phyloP scores from a whole-genome alignment of 768 basidiomycete species.

The Baorangia bicolor region DNA sequence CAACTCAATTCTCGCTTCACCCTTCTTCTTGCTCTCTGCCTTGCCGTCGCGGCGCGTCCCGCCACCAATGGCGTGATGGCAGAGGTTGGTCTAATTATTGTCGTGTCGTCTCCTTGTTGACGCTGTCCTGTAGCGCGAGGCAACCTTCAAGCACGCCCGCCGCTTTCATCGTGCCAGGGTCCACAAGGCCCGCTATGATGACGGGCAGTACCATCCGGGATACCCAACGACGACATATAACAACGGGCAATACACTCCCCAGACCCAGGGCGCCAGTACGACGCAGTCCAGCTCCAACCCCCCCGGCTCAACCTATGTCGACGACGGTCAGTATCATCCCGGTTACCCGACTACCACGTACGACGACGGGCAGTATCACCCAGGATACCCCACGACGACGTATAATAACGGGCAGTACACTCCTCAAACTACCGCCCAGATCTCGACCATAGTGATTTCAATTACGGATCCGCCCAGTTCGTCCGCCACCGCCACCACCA shows the following conservation, averaged over 20 bases:
- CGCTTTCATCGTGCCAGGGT: conserved; percentile 11
- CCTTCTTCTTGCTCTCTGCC: conserved; percentile 29
- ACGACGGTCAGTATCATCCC: conserved; percentile 15
- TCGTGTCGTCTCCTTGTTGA: conserved; percentile 1
- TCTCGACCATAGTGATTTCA: neutral
- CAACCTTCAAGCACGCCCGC: conserved; percentile 7
- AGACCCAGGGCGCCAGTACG: neutral
- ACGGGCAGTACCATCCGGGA: conserved; percentile 24
- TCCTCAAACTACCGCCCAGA: neutral
- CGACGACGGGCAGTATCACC: conserved; percentile 19
- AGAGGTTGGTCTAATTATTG: conserved; percentile 8
- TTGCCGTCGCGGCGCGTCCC: conserved; percentile 18
- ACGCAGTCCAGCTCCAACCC: neutral
- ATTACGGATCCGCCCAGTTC: neutral
- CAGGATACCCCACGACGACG: conserved; percentile 18
- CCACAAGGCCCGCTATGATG: conserved; percentile 15
- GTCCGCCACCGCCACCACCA: neutral
- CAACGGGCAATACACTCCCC: conserved; percentile 1
- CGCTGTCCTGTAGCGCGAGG: conserved; percentile 6
- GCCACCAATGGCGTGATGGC: conserved; percentile 3
- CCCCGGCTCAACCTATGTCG: neutral
- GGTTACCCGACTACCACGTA: conserved; percentile 1
- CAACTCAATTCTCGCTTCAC: conserved; percentile 30
- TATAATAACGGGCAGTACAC: conserved; percentile 17
- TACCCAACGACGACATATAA: conserved; percentile 12